Percentiles rank a stretch among this genome's conserved stretches.
Evolutionary conservation across 2,329 filamentous ascomycete species (phyloP).

Genomic region (Fusarium zealandicum): DNA sequence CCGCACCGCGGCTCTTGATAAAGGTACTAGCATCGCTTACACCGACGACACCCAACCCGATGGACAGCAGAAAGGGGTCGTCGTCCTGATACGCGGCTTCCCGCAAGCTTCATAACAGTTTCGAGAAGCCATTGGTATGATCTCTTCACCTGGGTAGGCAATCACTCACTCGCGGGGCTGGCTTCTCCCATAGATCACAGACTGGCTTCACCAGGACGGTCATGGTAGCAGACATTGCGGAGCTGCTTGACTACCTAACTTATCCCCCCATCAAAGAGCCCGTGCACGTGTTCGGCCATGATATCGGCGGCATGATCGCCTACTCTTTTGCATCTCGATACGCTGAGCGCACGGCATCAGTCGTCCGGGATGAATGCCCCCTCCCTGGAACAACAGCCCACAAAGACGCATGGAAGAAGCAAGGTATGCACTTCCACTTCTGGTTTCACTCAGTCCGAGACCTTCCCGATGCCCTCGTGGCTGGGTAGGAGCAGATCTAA

Average conservation of each 20-base stretch:
- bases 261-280: constrained; percentile 5
- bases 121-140: constrained; percentile 9
- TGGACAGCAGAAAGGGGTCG: constrained; percentile 1
- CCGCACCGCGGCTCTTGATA: constrained; percentile 7
- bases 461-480: constrained; percentile 14
- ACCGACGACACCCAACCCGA: constrained; percentile 12
- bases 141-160: constrained; percentile 6
- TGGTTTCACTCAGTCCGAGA: constrained; percentile 10
- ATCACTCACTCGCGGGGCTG: constrained; percentile 4
- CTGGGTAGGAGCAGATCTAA: constrained; percentile 15
- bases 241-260: constrained; percentile 4
- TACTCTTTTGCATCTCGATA: constrained; percentile 15
- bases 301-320: constrained; percentile 23
- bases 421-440: constrained; percentile 18
- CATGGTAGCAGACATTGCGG: constrained; percentile 16
- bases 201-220: constrained; percentile 18
- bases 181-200: constrained; percentile 11
- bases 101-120: constrained; percentile 23
- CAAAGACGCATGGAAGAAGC: constrained; percentile 4
- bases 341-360: constrained; percentile 4
- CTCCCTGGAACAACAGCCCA: constrained; percentile 4
- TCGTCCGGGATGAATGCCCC: constrained; percentile 22
- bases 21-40: constrained; percentile 11
- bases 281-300: constrained; percentile 14
- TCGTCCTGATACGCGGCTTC: constrained; percentile 18